Evolutionary conservation across 306 rosid species (phyloP).

Genomic region (Quercus ilex): DNA sequence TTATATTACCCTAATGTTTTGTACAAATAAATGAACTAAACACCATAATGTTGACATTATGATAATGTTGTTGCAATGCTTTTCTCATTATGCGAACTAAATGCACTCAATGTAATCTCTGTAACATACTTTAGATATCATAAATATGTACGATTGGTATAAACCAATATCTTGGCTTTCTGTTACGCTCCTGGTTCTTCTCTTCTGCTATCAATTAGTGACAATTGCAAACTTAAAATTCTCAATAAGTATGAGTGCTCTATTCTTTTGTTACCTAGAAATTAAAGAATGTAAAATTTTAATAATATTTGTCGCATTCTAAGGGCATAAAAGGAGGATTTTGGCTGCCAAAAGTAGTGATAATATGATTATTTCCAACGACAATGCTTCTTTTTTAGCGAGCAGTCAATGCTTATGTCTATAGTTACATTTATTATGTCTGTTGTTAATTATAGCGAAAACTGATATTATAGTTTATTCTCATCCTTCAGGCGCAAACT

Average conservation of each 20-base stretch:
- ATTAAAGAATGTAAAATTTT: neutral
- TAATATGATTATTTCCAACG: neutral
- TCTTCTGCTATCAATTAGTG: too few species aligned
- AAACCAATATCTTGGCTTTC: neutral
- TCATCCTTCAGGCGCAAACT: conserved; percentile 31
- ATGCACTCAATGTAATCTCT: neutral
- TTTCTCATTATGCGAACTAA: too few species aligned
- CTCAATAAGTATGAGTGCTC: neutral
- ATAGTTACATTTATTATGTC: neutral
- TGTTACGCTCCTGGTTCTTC: neutral
- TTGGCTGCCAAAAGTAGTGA: neutral
- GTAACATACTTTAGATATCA: neutral
- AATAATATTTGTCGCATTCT: neutral
- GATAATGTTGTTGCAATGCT: too few species aligned
- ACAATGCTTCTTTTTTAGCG: neutral
- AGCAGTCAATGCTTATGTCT: neutral
- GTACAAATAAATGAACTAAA: too few species aligned
- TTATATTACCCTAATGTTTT: too few species aligned
- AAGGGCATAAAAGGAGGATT: neutral
- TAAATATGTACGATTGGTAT: neutral
- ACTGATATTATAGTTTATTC: neutral
- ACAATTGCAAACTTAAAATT: neutral
- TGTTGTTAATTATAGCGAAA: neutral
- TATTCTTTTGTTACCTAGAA: neutral
- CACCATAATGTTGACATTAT: too few species aligned